Evolutionary conservation across 306 rosid genomes (phyloP).

Genomic region (Vachellia collinsii): DNA sequence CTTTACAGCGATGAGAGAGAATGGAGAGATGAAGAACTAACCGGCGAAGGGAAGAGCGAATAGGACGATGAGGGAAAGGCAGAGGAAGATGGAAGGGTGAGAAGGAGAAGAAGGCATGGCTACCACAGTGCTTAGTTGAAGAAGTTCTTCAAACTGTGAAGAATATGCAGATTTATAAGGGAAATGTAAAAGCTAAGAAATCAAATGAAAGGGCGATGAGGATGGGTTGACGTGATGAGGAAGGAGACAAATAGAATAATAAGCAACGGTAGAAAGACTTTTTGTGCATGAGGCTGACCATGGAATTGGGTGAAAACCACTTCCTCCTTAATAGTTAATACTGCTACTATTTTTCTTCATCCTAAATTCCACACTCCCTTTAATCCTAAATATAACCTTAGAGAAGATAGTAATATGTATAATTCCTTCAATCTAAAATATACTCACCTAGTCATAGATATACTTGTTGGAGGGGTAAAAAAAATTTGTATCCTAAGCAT

Average conservation of each 20-base stretch:
- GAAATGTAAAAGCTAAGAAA: neutral
- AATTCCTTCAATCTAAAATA: too few species aligned
- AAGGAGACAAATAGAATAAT: neutral
- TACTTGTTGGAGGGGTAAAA: too few species aligned
- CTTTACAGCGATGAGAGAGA: neutral
- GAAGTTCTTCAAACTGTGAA: neutral
- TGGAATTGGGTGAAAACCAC: neutral
- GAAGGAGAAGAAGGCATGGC: constrained; percentile 48
- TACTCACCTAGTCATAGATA: too few species aligned
- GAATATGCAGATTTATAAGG: constrained; percentile 26
- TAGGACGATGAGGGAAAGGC: constrained; percentile 43
- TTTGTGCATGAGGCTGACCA: neutral
- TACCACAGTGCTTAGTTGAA: neutral
- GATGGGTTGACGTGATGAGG: neutral
- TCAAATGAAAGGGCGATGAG: neutral
- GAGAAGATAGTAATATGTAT: too few species aligned
- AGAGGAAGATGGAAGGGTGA: constrained; percentile 35
- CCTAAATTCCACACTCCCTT: too few species aligned
- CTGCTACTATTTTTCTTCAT: too few species aligned
- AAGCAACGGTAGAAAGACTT: neutral
- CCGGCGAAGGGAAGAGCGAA: constrained; percentile 50
- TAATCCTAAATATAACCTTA: too few species aligned
- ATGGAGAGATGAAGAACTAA: constrained; percentile 26
- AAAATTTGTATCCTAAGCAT: too few species aligned
- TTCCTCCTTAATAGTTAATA: neutral